phyloP scores from a whole-genome alignment of 2,329 filamentous ascomycete species.

The Fusarium cyanostomum region DNA sequence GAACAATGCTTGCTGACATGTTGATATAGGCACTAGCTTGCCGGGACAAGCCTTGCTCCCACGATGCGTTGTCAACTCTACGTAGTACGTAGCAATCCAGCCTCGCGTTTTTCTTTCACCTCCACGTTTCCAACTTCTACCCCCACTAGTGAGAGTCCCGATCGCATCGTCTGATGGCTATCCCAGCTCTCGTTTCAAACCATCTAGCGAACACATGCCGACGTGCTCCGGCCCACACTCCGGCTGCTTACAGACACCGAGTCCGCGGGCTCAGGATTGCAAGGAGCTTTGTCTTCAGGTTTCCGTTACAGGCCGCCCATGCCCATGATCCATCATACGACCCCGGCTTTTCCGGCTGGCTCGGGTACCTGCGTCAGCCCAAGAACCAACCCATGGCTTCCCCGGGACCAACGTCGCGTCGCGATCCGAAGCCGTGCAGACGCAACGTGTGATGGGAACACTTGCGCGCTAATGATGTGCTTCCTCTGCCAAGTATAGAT shows the following conservation, averaged over 20 bases:
- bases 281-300: not conserved
- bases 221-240: not conserved
- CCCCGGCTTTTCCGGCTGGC: not conserved
- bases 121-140: not conserved
- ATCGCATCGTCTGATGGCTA: conserved; percentile 1
- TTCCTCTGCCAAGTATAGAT: conserved; percentile 13
- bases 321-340: not conserved
- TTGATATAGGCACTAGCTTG: not conserved
- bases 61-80: conserved; percentile 29
- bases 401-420: conserved; percentile 16
- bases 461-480: conserved; percentile 8
- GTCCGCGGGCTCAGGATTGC: not conserved
- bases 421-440: conserved; percentile 12
- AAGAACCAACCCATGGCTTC: conserved; percentile 9
- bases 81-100: too few relatives aligned
- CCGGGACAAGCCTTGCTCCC: conserved; percentile 18
- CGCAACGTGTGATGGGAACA: conserved; percentile 7
- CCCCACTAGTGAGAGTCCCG: not conserved
- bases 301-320: not conserved
- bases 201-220: not conserved
- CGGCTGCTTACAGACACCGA: conserved; percentile 1
- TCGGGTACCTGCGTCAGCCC: conserved; percentile 33
- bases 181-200: conserved; percentile 6
- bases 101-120: conserved; percentile 8
- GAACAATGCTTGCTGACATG: conserved; percentile 22